Base-by-base conservation (phyloP, 2,329 filamentous ascomycete species). In the Trichoderma arundinaceum region DNA sequence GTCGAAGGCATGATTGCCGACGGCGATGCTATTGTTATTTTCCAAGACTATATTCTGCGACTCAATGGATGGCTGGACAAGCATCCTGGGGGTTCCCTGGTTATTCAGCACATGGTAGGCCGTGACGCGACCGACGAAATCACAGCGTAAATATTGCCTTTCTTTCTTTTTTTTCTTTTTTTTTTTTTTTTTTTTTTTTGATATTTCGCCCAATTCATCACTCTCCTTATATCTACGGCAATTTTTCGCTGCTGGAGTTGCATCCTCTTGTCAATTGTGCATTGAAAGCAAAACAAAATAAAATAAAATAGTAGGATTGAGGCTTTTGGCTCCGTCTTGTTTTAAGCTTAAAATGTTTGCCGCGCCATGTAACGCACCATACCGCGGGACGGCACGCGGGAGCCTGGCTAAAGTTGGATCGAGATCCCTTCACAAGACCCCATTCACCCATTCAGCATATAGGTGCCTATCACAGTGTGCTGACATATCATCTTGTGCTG, bases 91-190 rank as follows among this genome's bases (percentile, higher is more conserved):
- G 95, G 95, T 71, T 89, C 94, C 72, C 95, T 93, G 79, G 87
- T 94, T 63, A 96, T 99, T 69, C 82, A 88, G 75, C 95, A 99
- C 75, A 95, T 97, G 92, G 87, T 98, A 67, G 93, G 93, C 68
- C 88, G 90, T 78, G 93, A 97, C 86, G 94, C 92, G 58, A 97
- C 94, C 10, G 94, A 97, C 77, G 95, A 98, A 79, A 89, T 98
- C 68, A 92, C 90, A 77, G 92, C 90, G 92, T 97, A 84, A 53
- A 39, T 56, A 53, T 82, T 52, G 58, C 67, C 64, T 64, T 49
- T 32, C 13, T 58, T 59, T 52, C 39, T 7, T 19, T 15, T 19
- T 3, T 32, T 7, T 19, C 22, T 7, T 19, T 28, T 33, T 33
- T 22, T 32, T 19, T n/a, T 53, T 49, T 15, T 28, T n/a, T 15